Conservation (phyloP, 345 rosid genomes). For the Leavenworthia alabamica region DNA sequence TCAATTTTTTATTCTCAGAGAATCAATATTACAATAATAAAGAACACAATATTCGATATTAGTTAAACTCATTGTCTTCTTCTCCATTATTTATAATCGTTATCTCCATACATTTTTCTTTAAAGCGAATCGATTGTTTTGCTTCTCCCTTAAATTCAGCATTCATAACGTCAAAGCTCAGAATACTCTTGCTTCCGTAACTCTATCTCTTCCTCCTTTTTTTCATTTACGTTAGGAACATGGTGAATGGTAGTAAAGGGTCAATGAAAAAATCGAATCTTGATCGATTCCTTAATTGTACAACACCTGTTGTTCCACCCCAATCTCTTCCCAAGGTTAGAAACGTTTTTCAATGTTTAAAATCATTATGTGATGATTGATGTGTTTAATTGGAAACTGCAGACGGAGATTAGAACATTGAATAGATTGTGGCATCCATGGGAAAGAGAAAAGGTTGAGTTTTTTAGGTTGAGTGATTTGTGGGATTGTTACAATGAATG, state of each 20-base stretch:
- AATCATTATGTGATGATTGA: not conserved
- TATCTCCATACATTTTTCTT: slow-evolving; percentile 3
- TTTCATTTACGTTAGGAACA: slow-evolving; percentile 31
- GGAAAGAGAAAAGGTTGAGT: slow-evolving; percentile 87
- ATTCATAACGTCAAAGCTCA: slow-evolving; percentile 47
- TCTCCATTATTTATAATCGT: slow-evolving; percentile 10
- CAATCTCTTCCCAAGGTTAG: slow-evolving; percentile 80
- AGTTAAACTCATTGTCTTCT: slow-evolving; percentile 7
- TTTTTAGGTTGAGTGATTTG: slow-evolving; percentile 72
- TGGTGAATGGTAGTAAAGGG: slow-evolving; percentile 56
- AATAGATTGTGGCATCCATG: slow-evolving; percentile 87
- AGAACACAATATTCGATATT: slow-evolving; percentile 30
- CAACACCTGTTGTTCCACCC: slow-evolving; percentile 63
- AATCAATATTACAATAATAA: too few relatives aligned
- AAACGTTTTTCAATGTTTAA: not conserved
- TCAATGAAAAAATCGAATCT: slow-evolving; percentile 64
- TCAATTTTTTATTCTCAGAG: not conserved
- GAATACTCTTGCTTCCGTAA: slow-evolving; percentile 24
- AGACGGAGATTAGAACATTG: slow-evolving; percentile 75
- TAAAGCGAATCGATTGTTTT: slow-evolving; percentile 10
- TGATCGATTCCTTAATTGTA: slow-evolving; percentile 69
- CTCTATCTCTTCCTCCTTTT: not conserved
- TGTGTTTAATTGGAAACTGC: slow-evolving; percentile 5
- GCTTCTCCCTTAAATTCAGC: slow-evolving; percentile 46
- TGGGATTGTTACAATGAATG: slow-evolving; percentile 95